Conservation (phyloP, 2,329 filamentous ascomycete species). For the Penicillium sp. region DNA sequence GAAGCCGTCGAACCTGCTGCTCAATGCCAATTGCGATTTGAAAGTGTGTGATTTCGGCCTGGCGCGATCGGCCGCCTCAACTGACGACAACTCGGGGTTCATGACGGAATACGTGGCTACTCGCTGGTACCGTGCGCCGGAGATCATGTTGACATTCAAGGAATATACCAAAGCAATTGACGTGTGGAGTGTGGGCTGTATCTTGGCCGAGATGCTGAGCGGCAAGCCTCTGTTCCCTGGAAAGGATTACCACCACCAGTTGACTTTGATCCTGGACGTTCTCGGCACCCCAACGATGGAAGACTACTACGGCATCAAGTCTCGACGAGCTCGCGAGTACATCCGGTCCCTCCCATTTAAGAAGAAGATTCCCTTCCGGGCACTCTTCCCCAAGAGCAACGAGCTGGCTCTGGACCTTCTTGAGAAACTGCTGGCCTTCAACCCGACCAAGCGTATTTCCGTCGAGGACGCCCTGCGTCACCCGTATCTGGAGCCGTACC, state of each 20-base stretch:
- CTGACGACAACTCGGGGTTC: conserved; percentile 99
- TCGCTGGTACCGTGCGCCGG: conserved; percentile 96
- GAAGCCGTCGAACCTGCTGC: conserved; percentile 92
- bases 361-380: conserved; percentile 98
- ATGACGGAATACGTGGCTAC: conserved; percentile 99
- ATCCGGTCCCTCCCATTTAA: conserved; percentile 97
- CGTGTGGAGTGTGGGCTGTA: conserved; percentile 98
- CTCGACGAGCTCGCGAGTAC: conserved; percentile 91
- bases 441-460: conserved; percentile 96
- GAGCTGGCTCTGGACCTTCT: conserved; percentile 88
- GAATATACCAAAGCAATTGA: conserved; percentile 99
- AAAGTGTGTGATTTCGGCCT: conserved; percentile 99
- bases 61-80: conserved; percentile 89
- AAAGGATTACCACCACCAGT: conserved; percentile 98
- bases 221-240: conserved; percentile 97
- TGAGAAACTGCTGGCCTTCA: conserved; percentile 95
- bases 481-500: conserved; percentile 96
- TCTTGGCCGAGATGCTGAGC: conserved; percentile 96
- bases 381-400: conserved; percentile 98
- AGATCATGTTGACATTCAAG: conserved; percentile 99
- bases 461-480: conserved; percentile 97
- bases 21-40: conserved; percentile 97
- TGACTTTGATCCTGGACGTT: conserved; percentile 94
- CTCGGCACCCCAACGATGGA: conserved; percentile 99
- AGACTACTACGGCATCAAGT: conserved; percentile 99